A percentile compares a stretch with the other conserved stretches of the same genome.
These are phyloP conservation scores for Talaromyces sp. DNA, from an alignment of 2,329 filamentous ascomycete species.

Conservation along the genomic window DNA sequence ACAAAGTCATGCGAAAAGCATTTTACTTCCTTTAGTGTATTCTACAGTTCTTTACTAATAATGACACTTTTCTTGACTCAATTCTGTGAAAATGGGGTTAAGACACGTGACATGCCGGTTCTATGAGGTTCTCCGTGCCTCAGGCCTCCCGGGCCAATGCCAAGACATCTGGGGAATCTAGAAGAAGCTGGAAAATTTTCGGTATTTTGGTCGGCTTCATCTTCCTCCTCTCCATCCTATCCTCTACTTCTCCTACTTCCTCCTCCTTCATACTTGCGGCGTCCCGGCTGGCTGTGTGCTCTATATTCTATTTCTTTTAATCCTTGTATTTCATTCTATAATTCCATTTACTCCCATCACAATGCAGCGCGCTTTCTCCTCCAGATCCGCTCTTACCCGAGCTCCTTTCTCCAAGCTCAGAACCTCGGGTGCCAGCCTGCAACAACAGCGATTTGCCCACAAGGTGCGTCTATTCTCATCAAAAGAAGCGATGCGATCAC, in stretches of 20 bases:
- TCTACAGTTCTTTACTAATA: not conserved
- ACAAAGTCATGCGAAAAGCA: not conserved
- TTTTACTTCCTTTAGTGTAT: not conserved
- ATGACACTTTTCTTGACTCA: not conserved
- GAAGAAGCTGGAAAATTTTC: constrained; percentile 43
- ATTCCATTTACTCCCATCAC: constrained; percentile 40
- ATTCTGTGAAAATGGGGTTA: not conserved
- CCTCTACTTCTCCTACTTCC: constrained; percentile 27
- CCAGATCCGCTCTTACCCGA: constrained; percentile 73
- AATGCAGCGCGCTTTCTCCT: constrained; percentile 95
- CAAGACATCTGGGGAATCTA: constrained; percentile 45
- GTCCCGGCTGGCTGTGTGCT: constrained; percentile 35
- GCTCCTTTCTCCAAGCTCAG: constrained; percentile 64
- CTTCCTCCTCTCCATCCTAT: constrained; percentile 29
- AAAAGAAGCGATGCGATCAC: too few relatives aligned
- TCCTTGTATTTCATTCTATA: constrained; percentile 27
- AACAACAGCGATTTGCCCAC: constrained; percentile 95
- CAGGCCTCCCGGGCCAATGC: constrained; percentile 23
- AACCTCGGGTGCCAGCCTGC: constrained; percentile 65
- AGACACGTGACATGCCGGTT: constrained; percentile 38
- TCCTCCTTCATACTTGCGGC: constrained; percentile 29
- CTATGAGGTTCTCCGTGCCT: constrained; percentile 40
- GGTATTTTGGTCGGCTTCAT: constrained; percentile 32
- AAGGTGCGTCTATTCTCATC: constrained; percentile 65
- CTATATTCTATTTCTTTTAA: constrained; percentile 25